Evolutionary conservation across 1,139 yeast species (phyloP).

Genomic region (Saccharomyces hybrid): DNA sequence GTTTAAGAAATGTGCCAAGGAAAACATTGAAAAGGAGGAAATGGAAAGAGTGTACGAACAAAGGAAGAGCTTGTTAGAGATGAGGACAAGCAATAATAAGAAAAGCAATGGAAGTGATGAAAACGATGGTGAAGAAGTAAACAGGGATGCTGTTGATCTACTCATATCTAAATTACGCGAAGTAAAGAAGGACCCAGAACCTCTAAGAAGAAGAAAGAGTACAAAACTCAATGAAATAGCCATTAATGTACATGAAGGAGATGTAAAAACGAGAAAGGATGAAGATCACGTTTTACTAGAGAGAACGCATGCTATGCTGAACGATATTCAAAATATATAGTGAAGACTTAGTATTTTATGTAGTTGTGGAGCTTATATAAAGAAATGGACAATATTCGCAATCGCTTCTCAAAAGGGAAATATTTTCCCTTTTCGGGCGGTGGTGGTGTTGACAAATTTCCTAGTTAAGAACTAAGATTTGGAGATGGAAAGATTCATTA

Average conservation of each 20-base stretch:
- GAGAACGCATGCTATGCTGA: slow-evolving; percentile 21
- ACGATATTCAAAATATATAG: slow-evolving; percentile 21
- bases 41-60: slow-evolving; percentile 66
- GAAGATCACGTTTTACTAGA: slow-evolving; percentile 11
- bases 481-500: neutral
- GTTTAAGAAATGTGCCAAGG: slow-evolving; percentile 68
- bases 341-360: neutral
- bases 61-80: slow-evolving; percentile 56
- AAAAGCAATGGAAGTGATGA: slow-evolving; percentile 6
- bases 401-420: neutral
- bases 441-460: neutral
- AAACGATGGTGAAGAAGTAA: slow-evolving; percentile 17
- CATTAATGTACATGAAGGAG: neutral
- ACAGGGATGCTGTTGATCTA: slow-evolving; percentile 22
- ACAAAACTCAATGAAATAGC: slow-evolving; percentile 5
- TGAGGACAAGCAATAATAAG: slow-evolving; percentile 29
- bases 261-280: neutral
- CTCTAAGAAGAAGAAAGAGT: slow-evolving; percentile 16
- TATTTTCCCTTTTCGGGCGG: neutral
- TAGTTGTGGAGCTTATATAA: neutral
- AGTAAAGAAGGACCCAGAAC: slow-evolving; percentile 14
- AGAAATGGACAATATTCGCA: neutral
- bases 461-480: neutral
- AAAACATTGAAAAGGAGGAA: slow-evolving; percentile 72
- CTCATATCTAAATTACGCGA: slow-evolving; percentile 24